These are phyloP conservation scores for Claviceps citrina DNA, from an alignment of 2,329 filamentous ascomycete species.

Conservation along the genomic window DNA sequence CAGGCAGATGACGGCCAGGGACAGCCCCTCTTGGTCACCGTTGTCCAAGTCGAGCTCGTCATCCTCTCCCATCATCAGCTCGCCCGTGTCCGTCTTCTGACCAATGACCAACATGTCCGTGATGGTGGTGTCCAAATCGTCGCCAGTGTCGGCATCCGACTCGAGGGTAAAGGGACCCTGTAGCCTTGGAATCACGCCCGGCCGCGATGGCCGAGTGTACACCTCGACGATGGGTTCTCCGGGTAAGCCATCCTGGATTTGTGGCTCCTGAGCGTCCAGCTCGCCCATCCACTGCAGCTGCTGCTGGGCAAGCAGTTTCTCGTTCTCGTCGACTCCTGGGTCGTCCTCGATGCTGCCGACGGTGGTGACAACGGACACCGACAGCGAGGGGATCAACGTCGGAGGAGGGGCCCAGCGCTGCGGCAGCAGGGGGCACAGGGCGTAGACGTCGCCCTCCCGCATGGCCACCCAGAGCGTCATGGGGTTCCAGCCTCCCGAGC, in stretches of 20 bases:
- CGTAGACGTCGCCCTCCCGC: constrained; percentile 83
- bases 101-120: constrained; percentile 50
- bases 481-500: constrained; percentile 73
- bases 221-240: constrained; percentile 39
- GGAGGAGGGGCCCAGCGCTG: constrained; percentile 68
- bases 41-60: constrained; percentile 43
- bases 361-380: constrained; percentile 67
- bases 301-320: constrained; percentile 44
- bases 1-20: constrained; percentile 42
- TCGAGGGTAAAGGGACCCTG: constrained; percentile 48
- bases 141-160: constrained; percentile 38
- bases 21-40: constrained; percentile 43
- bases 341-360: constrained; percentile 48
- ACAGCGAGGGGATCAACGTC: constrained; percentile 65
- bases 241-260: constrained; percentile 31
- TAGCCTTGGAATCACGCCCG: constrained; percentile 41
- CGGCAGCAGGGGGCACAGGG: constrained; percentile 77
- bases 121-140: constrained; percentile 40
- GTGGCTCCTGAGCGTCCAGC: constrained; percentile 46
- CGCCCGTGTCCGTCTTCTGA: constrained; percentile 42
- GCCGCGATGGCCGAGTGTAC: constrained; percentile 40
- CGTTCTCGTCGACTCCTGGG: constrained; percentile 32
- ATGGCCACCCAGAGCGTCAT: constrained; percentile 98
- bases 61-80: constrained; percentile 49
- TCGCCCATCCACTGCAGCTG: constrained; percentile 55